Percentiles rank a stretch among this genome's conserved stretches.
These are phyloP conservation scores for Aspergillus ochraceoroseus DNA, from an alignment of 2,329 filamentous ascomycete genomes.

Conservation along the genomic window DNA sequence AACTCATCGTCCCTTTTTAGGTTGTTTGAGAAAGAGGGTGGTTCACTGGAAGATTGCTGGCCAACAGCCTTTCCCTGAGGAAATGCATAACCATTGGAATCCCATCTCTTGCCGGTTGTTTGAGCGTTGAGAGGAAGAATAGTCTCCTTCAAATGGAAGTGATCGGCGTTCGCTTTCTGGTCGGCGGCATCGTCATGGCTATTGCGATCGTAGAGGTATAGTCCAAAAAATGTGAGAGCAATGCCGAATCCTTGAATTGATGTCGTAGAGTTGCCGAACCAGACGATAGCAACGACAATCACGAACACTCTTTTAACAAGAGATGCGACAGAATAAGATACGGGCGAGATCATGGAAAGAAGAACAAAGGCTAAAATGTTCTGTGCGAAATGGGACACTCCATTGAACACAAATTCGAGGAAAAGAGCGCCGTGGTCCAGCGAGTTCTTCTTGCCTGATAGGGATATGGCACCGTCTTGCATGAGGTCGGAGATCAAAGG, in stretches of 20 bases:
- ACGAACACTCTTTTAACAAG: constrained; percentile 97
- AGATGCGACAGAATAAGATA: constrained; percentile 94
- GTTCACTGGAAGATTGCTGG: constrained; percentile 18
- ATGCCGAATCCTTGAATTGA: constrained; percentile 79
- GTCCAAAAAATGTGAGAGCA: constrained; percentile 77
- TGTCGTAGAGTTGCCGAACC: constrained; percentile 90
- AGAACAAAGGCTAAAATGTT: constrained; percentile 93
- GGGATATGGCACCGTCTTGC: constrained; percentile 70
- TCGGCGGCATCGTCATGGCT: constrained; percentile 85
- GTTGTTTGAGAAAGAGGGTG: constrained; percentile 21
- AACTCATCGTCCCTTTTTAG: constrained; percentile 46
- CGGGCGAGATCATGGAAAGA: constrained; percentile 86
- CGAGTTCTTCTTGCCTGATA: constrained; percentile 71
- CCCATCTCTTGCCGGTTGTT: constrained; percentile 35
- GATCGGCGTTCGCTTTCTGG: constrained; percentile 61
- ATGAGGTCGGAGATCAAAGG: constrained; percentile 71
- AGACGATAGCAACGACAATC: constrained; percentile 88
- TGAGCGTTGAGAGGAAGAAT: constrained; percentile 61
- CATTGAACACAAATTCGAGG: constrained; percentile 95
- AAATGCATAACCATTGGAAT: constrained; percentile 37
- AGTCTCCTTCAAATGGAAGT: constrained; percentile 58
- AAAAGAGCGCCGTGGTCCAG: constrained; percentile 57
- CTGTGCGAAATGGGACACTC: constrained; percentile 91
- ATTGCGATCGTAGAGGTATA: constrained; percentile 94
- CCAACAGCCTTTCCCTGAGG: constrained; percentile 25